These are phyloP conservation scores for Metschnikowia baotianmanensis DNA, from an alignment of 805 yeast species.

Conservation along the genomic window DNA sequence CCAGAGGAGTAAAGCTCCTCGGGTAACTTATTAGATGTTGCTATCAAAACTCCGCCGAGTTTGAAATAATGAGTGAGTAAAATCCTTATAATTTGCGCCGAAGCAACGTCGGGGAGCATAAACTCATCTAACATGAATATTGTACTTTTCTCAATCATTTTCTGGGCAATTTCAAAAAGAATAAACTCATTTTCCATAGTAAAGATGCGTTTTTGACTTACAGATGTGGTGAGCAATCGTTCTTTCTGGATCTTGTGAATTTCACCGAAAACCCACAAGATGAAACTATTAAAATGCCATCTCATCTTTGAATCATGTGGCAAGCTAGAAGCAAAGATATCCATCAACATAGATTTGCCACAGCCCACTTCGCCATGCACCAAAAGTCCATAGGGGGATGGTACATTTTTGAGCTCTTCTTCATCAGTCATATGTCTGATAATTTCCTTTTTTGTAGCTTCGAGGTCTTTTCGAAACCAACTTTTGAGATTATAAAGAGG, in stretches of 20 bases:
- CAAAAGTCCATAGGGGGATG: slow-evolving; percentile 63
- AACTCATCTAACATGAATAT: slow-evolving; percentile 68
- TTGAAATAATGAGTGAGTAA: slow-evolving; percentile 68
- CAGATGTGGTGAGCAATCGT: slow-evolving; percentile 33
- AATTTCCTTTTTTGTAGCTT: slow-evolving; percentile 34
- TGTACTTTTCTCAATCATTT: slow-evolving; percentile 55
- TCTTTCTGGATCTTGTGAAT: slow-evolving; percentile 55
- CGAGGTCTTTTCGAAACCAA: slow-evolving; percentile 31
- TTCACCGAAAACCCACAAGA: slow-evolving; percentile 63
- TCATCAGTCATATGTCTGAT: slow-evolving; percentile 56
- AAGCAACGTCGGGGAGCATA: slow-evolving; percentile 73
- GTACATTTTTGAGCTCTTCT: slow-evolving; percentile 51
- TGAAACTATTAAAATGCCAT: slow-evolving; percentile 71
- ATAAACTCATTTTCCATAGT: slow-evolving; percentile 59
- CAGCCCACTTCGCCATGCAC: slow-evolving; percentile 70
- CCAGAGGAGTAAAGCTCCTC: slow-evolving; percentile 68
- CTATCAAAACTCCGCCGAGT: slow-evolving; percentile 71
- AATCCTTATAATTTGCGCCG: slow-evolving; percentile 65
- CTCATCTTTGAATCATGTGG: slow-evolving; percentile 64
- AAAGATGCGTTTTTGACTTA: slow-evolving; percentile 16
- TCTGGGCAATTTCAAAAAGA: slow-evolving; percentile 64
- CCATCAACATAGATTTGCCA: slow-evolving; percentile 74
- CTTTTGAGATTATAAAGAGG: slow-evolving; percentile 10
- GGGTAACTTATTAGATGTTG: slow-evolving; percentile 71
- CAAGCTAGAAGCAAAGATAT: slow-evolving; percentile 62